These are phyloP conservation scores for Sporisorium sorghi DNA, from an alignment of 1,284 basidiomycete species.

Conservation along the genomic window DNA sequence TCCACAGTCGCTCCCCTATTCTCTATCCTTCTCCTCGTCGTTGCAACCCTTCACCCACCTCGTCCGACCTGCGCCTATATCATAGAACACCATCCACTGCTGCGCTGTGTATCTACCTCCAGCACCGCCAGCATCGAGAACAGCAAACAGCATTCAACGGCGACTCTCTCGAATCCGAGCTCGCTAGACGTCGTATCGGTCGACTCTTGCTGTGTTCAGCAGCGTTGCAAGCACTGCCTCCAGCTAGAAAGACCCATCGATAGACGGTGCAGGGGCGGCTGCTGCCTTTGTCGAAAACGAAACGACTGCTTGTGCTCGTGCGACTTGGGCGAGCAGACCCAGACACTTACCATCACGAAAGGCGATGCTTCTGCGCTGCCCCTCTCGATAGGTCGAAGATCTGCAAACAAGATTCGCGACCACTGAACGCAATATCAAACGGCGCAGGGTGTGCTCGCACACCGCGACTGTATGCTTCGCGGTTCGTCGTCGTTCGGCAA, in stretches of 20 bases:
- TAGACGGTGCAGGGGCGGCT: background rate
- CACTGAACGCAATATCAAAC: background rate
- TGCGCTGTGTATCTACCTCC: no score
- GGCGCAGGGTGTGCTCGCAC: background rate
- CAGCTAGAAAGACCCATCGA: no score
- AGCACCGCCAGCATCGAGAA: background rate
- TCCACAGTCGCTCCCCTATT: background rate
- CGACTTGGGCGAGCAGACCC: background rate
- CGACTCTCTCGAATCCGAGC: background rate
- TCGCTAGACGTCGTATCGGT: background rate
- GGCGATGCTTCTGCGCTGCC: background rate
- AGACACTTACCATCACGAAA: no score
- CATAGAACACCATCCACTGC: background rate
- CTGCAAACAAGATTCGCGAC: no score
- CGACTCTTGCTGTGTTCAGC: background rate
- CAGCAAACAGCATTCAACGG: background rate
- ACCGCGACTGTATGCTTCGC: background rate
- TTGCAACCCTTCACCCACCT: background rate
- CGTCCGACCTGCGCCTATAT: no score
- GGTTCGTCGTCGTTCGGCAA: background rate
- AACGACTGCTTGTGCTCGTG: background rate
- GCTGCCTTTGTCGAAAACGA: background rate
- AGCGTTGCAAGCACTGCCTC: background rate
- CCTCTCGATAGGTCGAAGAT: background rate
- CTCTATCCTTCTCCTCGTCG: background rate